phyloP scores from a whole-genome alignment of 177 flowering plant species.

The Tripterygium wilfordii region DNA sequence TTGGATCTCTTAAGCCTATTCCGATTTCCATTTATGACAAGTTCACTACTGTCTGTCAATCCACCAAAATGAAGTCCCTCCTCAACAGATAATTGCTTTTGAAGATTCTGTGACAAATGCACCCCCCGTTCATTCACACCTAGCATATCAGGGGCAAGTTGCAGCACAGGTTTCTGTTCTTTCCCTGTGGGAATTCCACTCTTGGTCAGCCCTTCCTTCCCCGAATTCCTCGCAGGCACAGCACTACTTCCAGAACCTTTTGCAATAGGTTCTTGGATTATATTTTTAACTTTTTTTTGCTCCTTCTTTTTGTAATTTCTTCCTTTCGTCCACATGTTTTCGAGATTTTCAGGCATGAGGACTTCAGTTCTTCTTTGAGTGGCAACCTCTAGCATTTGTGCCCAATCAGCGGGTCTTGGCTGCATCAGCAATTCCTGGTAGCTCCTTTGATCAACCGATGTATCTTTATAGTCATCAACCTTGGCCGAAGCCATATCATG shows the following conservation, averaged over 20 bases:
- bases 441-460: conserved; percentile 7
- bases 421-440: conserved; percentile 28
- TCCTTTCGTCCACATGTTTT: conserved; percentile 95
- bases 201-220: conserved; percentile 21
- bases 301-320: conserved; percentile 70
- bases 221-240: conserved; percentile 12
- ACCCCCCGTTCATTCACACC: conserved; percentile 8
- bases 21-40: conserved; percentile 30
- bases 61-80: conserved; percentile 17
- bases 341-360: conserved; percentile 98
- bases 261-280: conserved; percentile 16
- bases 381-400: conserved; percentile 69
- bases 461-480: conserved; percentile 20
- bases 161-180: conserved; percentile 31
- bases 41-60: conserved; percentile 11
- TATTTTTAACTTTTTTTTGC: conserved; percentile 28
- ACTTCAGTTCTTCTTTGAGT: conserved; percentile 94
- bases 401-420: conserved; percentile 77
- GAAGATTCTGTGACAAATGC: conserved; percentile 17
- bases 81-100: conserved; percentile 18
- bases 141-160: too few species aligned
- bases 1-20: conserved; percentile 59
- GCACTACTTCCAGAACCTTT: conserved; percentile 24
- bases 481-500: conserved; percentile 18
- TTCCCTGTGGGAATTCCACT: conserved; percentile 18